phyloP scores from a whole-genome alignment of 2,329 filamentous ascomycete species.

The Colletotrichum chrysophilum region DNA sequence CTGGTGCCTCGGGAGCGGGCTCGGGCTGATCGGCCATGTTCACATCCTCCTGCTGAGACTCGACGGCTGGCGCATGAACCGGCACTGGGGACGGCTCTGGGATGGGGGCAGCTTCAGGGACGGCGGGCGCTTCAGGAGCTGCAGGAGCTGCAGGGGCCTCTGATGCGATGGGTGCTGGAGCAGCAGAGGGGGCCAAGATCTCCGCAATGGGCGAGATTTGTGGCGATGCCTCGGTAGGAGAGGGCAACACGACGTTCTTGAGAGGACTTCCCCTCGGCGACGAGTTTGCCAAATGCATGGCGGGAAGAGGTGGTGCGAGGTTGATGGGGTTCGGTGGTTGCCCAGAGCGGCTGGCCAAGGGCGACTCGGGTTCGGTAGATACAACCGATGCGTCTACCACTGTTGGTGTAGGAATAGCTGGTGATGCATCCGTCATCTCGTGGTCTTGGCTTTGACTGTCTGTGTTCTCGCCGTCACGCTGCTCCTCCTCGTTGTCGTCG shows the following conservation, averaged over 20 bases:
- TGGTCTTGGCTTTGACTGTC: conserved; percentile 20
- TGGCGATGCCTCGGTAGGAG: conserved; percentile 43
- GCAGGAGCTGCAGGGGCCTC: background rate
- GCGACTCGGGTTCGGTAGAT: conserved; percentile 19
- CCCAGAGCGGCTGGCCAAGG: background rate
- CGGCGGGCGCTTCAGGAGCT: background rate
- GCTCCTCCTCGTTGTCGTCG: conserved; percentile 51
- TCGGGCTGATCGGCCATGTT: conserved; percentile 1
- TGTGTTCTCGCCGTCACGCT: conserved; percentile 42
- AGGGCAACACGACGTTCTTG: conserved; percentile 55
- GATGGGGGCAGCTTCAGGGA: background rate
- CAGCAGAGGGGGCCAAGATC: background rate
- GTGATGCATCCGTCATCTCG: conserved; percentile 39
- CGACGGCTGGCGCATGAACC: background rate
- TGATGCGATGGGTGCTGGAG: background rate
- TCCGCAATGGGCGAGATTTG: conserved; percentile 22
- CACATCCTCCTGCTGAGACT: background rate
- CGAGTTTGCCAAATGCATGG: conserved; percentile 25
- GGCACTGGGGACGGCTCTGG: background rate
- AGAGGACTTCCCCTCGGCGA: conserved; percentile 53
- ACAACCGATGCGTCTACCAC: conserved; percentile 26
- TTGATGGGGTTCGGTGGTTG: conserved; percentile 32
- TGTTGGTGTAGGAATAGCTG: conserved; percentile 28
- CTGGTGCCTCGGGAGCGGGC: background rate
- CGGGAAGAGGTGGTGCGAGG: conserved; percentile 34